Evolutionary conservation across 441 rosid genomes (phyloP), one percentile per base, ranked within the genome.

Genomic region (Eruca vesicaria): DNA sequence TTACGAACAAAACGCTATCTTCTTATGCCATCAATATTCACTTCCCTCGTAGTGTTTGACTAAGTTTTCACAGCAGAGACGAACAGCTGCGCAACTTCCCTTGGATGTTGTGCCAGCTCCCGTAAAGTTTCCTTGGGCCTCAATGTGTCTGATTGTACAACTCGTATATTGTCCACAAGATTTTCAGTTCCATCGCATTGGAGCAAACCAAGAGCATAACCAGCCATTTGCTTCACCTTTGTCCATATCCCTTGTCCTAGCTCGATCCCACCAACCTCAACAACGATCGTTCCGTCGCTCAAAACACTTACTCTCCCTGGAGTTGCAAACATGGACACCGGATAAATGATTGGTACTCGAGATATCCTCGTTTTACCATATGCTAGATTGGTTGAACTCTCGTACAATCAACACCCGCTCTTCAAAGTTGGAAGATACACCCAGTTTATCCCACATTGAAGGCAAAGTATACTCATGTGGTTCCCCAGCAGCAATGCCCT

Each of bases 91-190:
- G 50, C 97, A 88, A 71, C 93, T 88, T 9, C 96, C 79, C 68
- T 95, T 97, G 0, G 98, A 95, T 9, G 94, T 88, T 10, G 96
- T 89, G 80, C 99, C 92, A 31, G 94, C 92, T 45, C 87, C 68
- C 9, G 99, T 95, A 43, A 38, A 72, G 6, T 89, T 91, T 11
- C 97, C 96, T 82, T 94, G 98, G 68, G 84, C 77, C 71, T 90
- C 83, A 94, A 79, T 4, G 90, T 71, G 71, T 94, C 98, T 23
- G 90, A 21, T 81, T 94, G 97, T 69, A 90, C 38, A 35, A 92
- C 89, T 74, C 96, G 77, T 56, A 90, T 82, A 79, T 86, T 94
- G 52, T 86, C 84, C 69, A 88, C 78, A 12, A 92, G 77, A 4
- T 83, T 79, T 69, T 45, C 86, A 0, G 59, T 68, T 66, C 82